Conservation (phyloP, 306 rosid genomes). For the Senna tora region DNA sequence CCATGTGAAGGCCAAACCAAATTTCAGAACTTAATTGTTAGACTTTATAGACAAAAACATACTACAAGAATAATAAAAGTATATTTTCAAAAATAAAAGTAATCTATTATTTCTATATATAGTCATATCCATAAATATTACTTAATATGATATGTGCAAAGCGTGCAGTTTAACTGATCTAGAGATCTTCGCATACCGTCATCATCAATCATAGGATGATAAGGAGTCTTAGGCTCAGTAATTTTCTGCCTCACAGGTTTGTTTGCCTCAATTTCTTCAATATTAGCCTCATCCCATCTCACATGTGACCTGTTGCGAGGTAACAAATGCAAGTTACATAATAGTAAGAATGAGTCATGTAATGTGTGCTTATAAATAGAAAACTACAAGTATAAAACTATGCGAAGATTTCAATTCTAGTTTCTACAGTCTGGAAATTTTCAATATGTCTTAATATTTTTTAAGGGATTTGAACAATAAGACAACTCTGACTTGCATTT, state of each 20-base stretch:
- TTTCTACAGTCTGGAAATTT: neutral
- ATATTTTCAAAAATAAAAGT: neutral
- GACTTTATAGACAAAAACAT: slow-evolving; percentile 5
- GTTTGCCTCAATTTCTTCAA: slow-evolving; percentile 54
- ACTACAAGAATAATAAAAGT: slow-evolving; percentile 24
- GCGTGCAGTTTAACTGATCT: slow-evolving; percentile 34
- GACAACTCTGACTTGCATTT: slow-evolving; percentile 9
- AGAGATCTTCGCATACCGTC: slow-evolving; percentile 47
- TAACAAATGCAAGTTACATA: slow-evolving; percentile 27
- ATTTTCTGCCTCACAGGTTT: slow-evolving; percentile 62
- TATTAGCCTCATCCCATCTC: slow-evolving; percentile 57
- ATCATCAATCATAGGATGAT: slow-evolving; percentile 52
- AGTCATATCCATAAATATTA: neutral
- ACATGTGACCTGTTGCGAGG: slow-evolving; percentile 49
- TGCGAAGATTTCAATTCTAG: neutral
- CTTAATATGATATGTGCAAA: slow-evolving; percentile 27
- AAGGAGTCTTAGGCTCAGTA: slow-evolving; percentile 63
- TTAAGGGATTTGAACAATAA: neutral
- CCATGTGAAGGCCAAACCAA: slow-evolving; percentile 4
- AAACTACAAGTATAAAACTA: neutral
- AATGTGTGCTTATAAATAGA: neutral
- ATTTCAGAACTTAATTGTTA: neutral
- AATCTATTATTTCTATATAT: neutral
- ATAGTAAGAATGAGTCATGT: slow-evolving; percentile 1
- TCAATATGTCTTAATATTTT: neutral